These are phyloP conservation scores for Teratosphaeriaceae sp. DNA, from an alignment of 2,329 filamentous ascomycete genomes.

Conservation along the genomic window DNA sequence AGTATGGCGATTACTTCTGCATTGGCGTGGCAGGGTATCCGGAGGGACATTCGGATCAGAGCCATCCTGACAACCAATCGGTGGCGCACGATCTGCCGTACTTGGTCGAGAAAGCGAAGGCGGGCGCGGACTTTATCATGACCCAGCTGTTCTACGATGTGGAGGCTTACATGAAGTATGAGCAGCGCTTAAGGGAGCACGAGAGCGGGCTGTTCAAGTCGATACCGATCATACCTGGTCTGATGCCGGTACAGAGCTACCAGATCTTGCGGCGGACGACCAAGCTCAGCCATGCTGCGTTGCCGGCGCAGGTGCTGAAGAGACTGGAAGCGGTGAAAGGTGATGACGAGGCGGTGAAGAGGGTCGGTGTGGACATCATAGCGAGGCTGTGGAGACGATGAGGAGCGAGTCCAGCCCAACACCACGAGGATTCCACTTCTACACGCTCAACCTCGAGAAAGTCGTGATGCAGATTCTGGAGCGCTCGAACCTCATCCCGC, in stretches of 20 bases:
- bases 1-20: constrained; percentile 92
- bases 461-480: constrained; percentile 91
- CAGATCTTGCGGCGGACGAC: constrained; percentile 91
- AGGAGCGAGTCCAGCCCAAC: constrained; percentile 54
- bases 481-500: constrained; percentile 72
- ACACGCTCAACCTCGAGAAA: constrained; percentile 94
- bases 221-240: constrained; percentile 83
- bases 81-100: constrained; percentile 68
- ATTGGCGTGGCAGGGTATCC: constrained; percentile 92
- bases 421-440: constrained; percentile 88
- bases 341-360: constrained; percentile 76
- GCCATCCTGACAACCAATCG: constrained; percentile 71
- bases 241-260: constrained; percentile 98
- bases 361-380: constrained; percentile 75
- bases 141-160: constrained; percentile 96
- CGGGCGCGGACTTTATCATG: constrained; percentile 97
- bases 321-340: constrained; percentile 67
- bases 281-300: constrained; percentile 83
- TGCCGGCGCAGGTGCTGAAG: constrained; percentile 64
- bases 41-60: constrained; percentile 89
- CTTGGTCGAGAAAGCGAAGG: constrained; percentile 81
- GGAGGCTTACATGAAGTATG: constrained; percentile 73
- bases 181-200: constrained; percentile 68
- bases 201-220: constrained; percentile 78
- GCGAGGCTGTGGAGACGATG: constrained; percentile 75